These are phyloP conservation scores for Niebla homalea DNA, from an alignment of 495 filamentous ascomycete species.

Conservation along the genomic window DNA sequence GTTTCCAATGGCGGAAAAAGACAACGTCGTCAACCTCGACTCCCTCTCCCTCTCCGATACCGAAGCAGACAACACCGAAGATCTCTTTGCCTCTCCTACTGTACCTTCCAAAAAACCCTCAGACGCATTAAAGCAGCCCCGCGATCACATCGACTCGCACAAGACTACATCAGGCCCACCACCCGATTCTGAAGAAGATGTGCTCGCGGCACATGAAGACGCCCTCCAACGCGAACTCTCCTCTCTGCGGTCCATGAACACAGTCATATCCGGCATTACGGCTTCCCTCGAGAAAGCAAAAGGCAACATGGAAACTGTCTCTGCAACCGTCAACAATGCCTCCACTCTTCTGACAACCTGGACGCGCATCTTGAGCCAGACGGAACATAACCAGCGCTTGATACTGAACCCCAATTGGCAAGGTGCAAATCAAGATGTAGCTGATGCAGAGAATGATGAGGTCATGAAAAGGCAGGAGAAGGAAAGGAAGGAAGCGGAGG, in stretches of 20 bases:
- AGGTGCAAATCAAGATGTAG: slow-evolving; percentile 70
- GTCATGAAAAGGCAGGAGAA: slow-evolving; percentile 55
- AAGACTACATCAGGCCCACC: background rate
- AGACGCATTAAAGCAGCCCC: slow-evolving; percentile 16
- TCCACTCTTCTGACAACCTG: slow-evolving; percentile 90
- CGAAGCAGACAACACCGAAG: slow-evolving; percentile 52
- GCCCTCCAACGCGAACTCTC: slow-evolving; percentile 66
- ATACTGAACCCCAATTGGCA: slow-evolving; percentile 84
- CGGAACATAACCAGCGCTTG: slow-evolving; percentile 89
- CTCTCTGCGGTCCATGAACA: slow-evolving; percentile 69
- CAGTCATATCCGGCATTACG: slow-evolving; percentile 73
- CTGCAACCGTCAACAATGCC: slow-evolving; percentile 71
- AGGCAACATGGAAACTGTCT: slow-evolving; percentile 90
- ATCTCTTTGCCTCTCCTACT: slow-evolving; percentile 63
- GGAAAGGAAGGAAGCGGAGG: slow-evolving; percentile 59
- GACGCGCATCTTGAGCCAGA: slow-evolving; percentile 90
- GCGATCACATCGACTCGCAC: slow-evolving; percentile 25
- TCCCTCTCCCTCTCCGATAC: slow-evolving; percentile 45
- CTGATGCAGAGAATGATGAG: slow-evolving; percentile 69
- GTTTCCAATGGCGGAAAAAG: slow-evolving; percentile 11
- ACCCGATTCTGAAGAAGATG: slow-evolving; percentile 40
- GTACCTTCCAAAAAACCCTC: slow-evolving; percentile 21
- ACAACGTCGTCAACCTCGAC: slow-evolving; percentile 31
- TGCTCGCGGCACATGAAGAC: slow-evolving; percentile 45
- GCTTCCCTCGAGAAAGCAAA: slow-evolving; percentile 66